phyloP scores from a whole-genome alignment of 2,329 filamentous ascomycete species.

The Colletotrichum sp. region DNA sequence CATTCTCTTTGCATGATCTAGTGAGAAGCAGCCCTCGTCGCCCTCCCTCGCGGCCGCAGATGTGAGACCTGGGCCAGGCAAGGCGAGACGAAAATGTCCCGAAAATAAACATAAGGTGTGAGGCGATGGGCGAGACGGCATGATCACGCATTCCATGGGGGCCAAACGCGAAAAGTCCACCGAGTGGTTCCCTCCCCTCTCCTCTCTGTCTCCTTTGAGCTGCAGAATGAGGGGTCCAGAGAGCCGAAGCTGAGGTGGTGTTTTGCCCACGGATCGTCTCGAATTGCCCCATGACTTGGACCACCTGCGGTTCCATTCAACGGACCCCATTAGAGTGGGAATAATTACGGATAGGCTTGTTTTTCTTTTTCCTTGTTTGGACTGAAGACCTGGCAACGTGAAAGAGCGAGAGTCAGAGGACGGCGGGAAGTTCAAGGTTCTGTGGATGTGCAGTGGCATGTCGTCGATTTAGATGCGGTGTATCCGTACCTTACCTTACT shows the following conservation, averaged over 20 bases:
- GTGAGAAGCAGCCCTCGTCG: neutral
- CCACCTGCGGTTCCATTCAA: neutral
- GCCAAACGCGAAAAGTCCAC: neutral
- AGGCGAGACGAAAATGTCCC: neutral
- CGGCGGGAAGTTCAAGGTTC: neutral
- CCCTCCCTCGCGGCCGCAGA: neutral
- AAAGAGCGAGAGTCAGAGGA: neutral
- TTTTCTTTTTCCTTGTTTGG: neutral
- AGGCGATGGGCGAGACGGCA: neutral
- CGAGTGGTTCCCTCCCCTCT: neutral
- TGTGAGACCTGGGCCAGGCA: neutral
- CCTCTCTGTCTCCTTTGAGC: neutral
- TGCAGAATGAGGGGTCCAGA: neutral
- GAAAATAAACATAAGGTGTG: neutral
- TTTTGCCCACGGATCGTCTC: neutral
- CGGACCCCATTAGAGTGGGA: neutral
- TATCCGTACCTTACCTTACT: neutral
- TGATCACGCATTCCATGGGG: neutral
- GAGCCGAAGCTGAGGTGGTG: neutral
- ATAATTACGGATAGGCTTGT: neutral
- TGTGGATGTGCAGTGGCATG: neutral
- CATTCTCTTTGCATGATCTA: neutral
- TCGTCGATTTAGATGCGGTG: constrained; percentile 3
- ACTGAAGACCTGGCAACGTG: neutral
- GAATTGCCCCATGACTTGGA: neutral